Evolutionary conservation across 2,329 filamentous ascomycete species (phyloP), one percentile per base, ranked within the genome.

Genomic region (Amylocarpus encephaloides): DNA sequence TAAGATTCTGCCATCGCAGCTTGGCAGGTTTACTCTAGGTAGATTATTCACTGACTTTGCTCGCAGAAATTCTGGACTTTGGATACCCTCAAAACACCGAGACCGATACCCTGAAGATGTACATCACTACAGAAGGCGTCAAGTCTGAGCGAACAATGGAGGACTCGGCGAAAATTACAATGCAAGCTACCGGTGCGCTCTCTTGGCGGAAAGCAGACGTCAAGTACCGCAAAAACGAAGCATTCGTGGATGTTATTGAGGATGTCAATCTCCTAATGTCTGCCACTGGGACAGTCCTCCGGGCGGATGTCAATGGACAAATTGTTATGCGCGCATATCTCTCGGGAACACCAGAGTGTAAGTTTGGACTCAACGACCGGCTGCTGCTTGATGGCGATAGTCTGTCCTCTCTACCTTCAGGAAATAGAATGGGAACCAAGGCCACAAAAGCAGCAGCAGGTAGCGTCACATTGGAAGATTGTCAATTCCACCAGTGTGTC

Each of bases 241-340:
- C 93, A 30, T 98, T 98, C 65, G 93, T 98, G 60, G 93, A 98
- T 70, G 93, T 98, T 15, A 98, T 98, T 64, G 93, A 98, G 71
- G 93, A 98, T 66, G 92, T 98, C 64, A 98, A 98, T 70, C 79
- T 98, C 52, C 84, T 98, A 65, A 96, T 98, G 87, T 97, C 92
- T n/a, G 93, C 93, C 5, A 93, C 90, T 0, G 93, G 93, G 29
- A 92, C 91, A 18, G 90, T 98, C 26, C 79, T 98, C 11, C 87
- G 93, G 58, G 93, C 93, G 56, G 93, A 98, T 64, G 93, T 98
- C 47, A 95, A 89, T 46, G 93, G 93, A 46, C 91, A 97, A 67
- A 98, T 98, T 64, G 82, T 98, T 63, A 98, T 98, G 93, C 89
- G 93, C 62, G 93, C 93, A 53, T 98, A 98, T 66, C 83, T 98